Percentiles rank a stretch among this genome's conserved stretches.
Evolutionary conservation across 225 moss, liverwort and hornwort genomes (phyloP).

Genomic region (Pseudoscleropodium purum): DNA sequence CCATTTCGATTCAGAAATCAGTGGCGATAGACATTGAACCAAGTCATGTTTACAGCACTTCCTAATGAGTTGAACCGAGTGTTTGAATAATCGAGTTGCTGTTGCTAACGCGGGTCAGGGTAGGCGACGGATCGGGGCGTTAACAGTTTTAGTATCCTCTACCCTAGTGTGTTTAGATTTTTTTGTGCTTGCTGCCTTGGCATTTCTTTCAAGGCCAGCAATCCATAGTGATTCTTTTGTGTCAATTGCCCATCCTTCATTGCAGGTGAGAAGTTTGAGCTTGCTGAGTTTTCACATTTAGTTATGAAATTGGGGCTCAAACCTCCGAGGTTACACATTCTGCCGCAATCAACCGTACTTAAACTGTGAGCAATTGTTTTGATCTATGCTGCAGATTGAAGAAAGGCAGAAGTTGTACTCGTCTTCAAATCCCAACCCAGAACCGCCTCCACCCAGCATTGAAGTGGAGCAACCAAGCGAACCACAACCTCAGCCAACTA

Average conservation of each 20-base stretch:
- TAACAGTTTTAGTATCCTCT: background rate
- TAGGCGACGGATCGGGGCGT: background rate
- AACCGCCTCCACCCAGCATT: constrained; percentile 10
- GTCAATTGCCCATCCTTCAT: background rate
- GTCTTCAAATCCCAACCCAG: constrained; percentile 13
- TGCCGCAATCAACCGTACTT: background rate
- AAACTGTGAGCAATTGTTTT: constrained; percentile 8
- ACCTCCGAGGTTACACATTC: background rate
- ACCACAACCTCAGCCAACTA: background rate
- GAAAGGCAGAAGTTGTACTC: constrained; percentile 64
- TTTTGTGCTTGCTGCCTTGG: background rate
- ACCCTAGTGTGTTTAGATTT: background rate
- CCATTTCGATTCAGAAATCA: background rate
- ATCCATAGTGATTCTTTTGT: background rate
- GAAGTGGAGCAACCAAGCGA: constrained; percentile 11
- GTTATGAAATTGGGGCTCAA: background rate
- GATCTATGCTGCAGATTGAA: constrained; percentile 54
- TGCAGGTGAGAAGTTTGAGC: background rate
- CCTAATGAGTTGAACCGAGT: background rate
- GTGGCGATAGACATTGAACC: background rate
- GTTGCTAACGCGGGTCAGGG: background rate
- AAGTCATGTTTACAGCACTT: background rate
- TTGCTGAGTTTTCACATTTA: background rate
- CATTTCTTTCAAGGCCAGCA: background rate
- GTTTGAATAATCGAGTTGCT: background rate